Evolutionary conservation across 2,329 filamentous ascomycete species (phyloP).

Genomic region (Calonectria pteridis): DNA sequence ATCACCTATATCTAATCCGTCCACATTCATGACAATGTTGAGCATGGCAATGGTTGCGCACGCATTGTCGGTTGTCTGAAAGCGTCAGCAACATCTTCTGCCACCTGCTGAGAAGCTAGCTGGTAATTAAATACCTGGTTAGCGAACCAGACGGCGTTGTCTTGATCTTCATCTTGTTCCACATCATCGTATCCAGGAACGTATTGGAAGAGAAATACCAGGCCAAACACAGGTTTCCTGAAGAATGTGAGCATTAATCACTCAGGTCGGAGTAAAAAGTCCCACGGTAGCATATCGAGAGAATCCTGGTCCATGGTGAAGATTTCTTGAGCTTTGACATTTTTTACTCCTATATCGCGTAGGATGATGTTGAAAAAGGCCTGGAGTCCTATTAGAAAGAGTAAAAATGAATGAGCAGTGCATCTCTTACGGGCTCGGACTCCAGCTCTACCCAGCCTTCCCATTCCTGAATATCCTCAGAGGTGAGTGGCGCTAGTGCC

Average conservation of each 20-base stretch:
- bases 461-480: conserved; percentile 71
- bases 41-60: conserved; percentile 94
- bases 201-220: conserved; percentile 91
- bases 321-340: conserved; percentile 82
- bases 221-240: conserved; percentile 80
- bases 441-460: conserved; percentile 87
- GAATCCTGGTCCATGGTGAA: conserved; percentile 77
- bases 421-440: conserved; percentile 80
- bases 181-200: conserved; percentile 64
- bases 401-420: not conserved
- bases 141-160: conserved; percentile 88
- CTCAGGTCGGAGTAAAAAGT: conserved; percentile 33
- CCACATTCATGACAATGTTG: conserved; percentile 92
- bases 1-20: conserved; percentile 75
- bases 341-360: conserved; percentile 79
- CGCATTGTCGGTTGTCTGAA: conserved; percentile 81
- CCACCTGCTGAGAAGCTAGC: no score
- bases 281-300: conserved; percentile 72
- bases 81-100: conserved; percentile 23
- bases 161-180: conserved; percentile 67
- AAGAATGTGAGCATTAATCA: conserved; percentile 24
- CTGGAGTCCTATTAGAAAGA: conserved; percentile 55
- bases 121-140: conserved; percentile 75
- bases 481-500: conserved; percentile 60
- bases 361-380: conserved; percentile 90